Evolutionary conservation across 495 filamentous ascomycete genomes (phyloP), one percentile per base, ranked within the genome.

Genomic region (Hypoxylon subgilvum): DNA sequence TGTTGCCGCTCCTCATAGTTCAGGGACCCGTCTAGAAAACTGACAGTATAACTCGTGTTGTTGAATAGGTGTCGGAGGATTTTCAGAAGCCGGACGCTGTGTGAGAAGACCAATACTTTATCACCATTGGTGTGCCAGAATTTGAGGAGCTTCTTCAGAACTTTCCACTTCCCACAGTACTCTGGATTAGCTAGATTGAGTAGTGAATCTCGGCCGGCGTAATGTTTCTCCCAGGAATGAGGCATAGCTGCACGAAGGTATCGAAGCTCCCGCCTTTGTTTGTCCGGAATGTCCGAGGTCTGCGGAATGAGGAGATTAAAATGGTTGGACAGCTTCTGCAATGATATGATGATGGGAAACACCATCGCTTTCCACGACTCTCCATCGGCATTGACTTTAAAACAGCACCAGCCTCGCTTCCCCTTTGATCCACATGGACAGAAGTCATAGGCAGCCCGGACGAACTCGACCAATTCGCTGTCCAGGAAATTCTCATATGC

Each of bases 121-220:
- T 97, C 92, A 5, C 89, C 90, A 64, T 87, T 92, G 13, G 78
- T 76, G 66, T 96, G 84, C 94, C 94, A 98, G 73, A 92, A 94
- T 18, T 83, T 84, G 0, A 98, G 82, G 2, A 98, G 79, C 62
- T 91, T 95, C 51, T 85, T 86, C 10, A 98, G 76, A 13, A 97
- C 84, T 72, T 92, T 92, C 94, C 94, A 98, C 72, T 98, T 98
- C 2, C 94, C 94, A 66, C 94, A 98, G 62, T 93, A 96, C 44
- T 96, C 89, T 0, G 90, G 88, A 55, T 96, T 93, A 13, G 92
- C 85, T 59, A 88, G 91, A 68, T 87, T 91, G 31, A 89, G 72
- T 46, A 97, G 85, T 0, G 84, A 89, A 44, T 97, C 90, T 49
- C 89, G 82, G 16, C 84, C 84, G 8, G 76, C 75, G 63, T 90